These are phyloP conservation scores for Gamarada debralockiae DNA, from an alignment of 495 filamentous ascomycete species.

Conservation along the genomic window DNA sequence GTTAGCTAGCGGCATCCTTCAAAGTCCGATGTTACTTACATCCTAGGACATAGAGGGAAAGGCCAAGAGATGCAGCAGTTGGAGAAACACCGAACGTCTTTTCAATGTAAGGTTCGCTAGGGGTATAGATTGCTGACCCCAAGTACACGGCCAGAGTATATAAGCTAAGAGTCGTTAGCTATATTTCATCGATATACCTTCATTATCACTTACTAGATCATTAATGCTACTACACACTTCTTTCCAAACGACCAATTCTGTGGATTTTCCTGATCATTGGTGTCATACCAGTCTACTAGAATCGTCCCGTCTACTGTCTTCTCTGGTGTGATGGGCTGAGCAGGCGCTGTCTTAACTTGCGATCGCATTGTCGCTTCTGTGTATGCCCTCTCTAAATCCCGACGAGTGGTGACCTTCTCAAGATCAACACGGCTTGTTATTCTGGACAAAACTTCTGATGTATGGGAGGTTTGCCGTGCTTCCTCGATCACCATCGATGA, in stretches of 20 bases:
- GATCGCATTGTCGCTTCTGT: too few relatives aligned
- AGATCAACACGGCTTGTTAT: too few relatives aligned
- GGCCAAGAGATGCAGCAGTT: conserved; percentile 45
- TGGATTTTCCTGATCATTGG: conserved; percentile 47
- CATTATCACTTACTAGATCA: conserved; percentile 33
- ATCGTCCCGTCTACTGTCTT: too few relatives aligned
- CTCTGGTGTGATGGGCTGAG: too few relatives aligned
- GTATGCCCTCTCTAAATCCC: too few relatives aligned
- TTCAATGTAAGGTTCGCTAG: conserved; percentile 35
- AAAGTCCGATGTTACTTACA: conserved; percentile 17
- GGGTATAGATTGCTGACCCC: conserved; percentile 41
- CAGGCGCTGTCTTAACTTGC: too few relatives aligned
- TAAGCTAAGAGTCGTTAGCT: too few relatives aligned
- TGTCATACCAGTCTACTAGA: conserved; percentile 50
- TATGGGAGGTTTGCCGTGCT: too few relatives aligned
- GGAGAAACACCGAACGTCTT: conserved; percentile 47
- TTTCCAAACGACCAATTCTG: conserved; percentile 43
- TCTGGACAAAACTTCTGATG: too few relatives aligned
- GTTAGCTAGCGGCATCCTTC: neutral
- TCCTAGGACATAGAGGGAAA: conserved; percentile 52
- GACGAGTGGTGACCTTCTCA: too few relatives aligned
- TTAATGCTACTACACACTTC: conserved; percentile 36
- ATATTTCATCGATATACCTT: neutral
- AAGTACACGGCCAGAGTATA: conserved; percentile 44
- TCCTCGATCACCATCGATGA: too few relatives aligned